These are phyloP conservation scores for Aspergillus puulaauensis DNA, from an alignment of 2,329 filamentous ascomycete species.

Conservation along the genomic window DNA sequence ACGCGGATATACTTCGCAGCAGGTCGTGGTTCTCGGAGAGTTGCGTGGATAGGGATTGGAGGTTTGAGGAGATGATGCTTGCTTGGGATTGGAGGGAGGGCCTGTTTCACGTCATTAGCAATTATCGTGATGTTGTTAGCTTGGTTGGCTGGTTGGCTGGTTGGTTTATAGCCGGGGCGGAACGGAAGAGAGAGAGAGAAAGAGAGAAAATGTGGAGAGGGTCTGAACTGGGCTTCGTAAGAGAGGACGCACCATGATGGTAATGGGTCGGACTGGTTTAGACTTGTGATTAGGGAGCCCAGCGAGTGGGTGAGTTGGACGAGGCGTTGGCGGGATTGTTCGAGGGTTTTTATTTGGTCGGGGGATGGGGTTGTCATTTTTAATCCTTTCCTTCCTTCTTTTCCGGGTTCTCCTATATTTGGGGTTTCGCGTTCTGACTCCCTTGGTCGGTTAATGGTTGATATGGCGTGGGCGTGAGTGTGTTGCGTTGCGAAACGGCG, in stretches of 20 bases:
- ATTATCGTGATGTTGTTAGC: neutral
- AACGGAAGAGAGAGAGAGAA: constrained; percentile 32
- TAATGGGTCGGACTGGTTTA: constrained; percentile 64
- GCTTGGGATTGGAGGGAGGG: constrained; percentile 71
- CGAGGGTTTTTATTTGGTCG: constrained; percentile 61
- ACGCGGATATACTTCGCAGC: constrained; percentile 69
- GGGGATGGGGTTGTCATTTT: constrained; percentile 39
- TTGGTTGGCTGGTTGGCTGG: neutral
- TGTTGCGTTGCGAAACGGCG: neutral
- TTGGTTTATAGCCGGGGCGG: too few relatives aligned
- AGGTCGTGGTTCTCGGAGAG: constrained; percentile 66
- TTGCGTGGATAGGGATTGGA: constrained; percentile 65
- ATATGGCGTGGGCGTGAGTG: neutral
- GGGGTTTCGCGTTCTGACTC: too few relatives aligned
- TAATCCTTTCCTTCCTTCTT: neutral
- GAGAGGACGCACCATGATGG: constrained; percentile 54
- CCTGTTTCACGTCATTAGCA: constrained; percentile 41
- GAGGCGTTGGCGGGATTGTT: constrained; percentile 68
- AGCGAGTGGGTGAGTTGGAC: constrained; percentile 69
- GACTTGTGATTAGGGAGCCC: constrained; percentile 60
- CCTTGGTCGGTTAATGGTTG: too few relatives aligned
- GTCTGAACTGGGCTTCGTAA: neutral
- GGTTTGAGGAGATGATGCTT: constrained; percentile 69
- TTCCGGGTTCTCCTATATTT: too few relatives aligned
- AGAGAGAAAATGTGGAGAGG: too few relatives aligned